phyloP scores from a whole-genome alignment of 169 alveolate species.

The Eimeria falciformis region DNA sequence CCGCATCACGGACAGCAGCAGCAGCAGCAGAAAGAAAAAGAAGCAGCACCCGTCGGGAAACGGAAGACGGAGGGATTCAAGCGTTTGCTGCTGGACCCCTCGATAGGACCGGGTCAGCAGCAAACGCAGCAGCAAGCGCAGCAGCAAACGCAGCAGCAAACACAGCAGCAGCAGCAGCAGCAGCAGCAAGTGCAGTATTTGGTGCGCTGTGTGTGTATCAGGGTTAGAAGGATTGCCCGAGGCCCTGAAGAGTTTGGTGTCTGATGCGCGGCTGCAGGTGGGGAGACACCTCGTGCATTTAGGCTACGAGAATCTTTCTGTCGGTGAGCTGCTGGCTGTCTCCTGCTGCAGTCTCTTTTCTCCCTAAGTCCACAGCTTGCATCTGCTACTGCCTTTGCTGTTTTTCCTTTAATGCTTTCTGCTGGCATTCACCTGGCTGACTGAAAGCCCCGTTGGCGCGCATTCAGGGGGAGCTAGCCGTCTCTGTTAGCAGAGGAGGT shows the following conservation, averaged over 20 bases:
- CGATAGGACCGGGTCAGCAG: constrained; percentile 54
- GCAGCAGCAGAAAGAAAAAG: constrained; percentile 7
- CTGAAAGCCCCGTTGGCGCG: too few species aligned
- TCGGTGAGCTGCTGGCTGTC: constrained; percentile 18
- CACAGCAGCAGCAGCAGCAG: neutral
- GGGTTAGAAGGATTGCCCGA: constrained; percentile 58
- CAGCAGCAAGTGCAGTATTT: neutral
- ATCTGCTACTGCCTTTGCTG: neutral
- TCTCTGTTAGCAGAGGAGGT: neutral
- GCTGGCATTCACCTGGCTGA: too few species aligned
- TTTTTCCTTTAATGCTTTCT: too few species aligned
- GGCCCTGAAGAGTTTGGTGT: constrained; percentile 1
- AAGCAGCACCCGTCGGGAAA: neutral
- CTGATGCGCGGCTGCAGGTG: constrained; percentile 6
- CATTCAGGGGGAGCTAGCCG: too few species aligned
- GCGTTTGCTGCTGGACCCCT: constrained; percentile 37
- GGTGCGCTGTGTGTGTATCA: neutral
- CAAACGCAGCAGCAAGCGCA: too few species aligned
- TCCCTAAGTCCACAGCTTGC: neutral
- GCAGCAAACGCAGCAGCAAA: neutral
- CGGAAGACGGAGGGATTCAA: constrained; percentile 14
- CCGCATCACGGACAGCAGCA: neutral
- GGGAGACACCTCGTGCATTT: constrained; percentile 20
- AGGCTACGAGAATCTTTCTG: constrained; percentile 61
- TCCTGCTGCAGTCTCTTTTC: neutral